Conservation (phyloP, 257 asterid species). For the Nemophila menziesii region DNA sequence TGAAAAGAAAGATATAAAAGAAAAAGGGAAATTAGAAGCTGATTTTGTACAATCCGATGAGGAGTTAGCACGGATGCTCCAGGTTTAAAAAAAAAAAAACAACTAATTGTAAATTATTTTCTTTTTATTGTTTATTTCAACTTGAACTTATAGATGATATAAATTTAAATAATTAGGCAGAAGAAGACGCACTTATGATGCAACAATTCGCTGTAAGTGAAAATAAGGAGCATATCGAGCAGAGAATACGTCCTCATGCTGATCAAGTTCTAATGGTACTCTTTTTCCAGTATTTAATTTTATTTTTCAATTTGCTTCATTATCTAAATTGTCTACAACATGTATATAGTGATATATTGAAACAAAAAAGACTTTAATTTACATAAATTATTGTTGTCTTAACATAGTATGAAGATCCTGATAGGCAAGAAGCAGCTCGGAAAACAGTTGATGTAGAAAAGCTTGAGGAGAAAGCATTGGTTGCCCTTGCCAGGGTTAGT, state of each 20-base stretch:
- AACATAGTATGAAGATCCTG: conserved; percentile 71
- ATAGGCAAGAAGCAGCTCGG: conserved; percentile 67
- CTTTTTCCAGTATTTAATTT: not conserved
- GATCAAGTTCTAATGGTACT: conserved; percentile 64
- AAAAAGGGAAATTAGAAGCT: conserved; percentile 17
- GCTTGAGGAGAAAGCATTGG: conserved; percentile 85
- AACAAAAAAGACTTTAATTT: not conserved
- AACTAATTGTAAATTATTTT: not conserved
- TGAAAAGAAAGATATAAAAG: conserved; percentile 16
- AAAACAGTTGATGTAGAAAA: conserved; percentile 69
- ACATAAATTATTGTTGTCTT: conserved; percentile 12
- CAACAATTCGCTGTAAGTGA: conserved; percentile 53
- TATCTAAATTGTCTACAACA: too few relatives aligned
- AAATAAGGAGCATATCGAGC: conserved; percentile 49
- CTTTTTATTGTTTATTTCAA: not conserved
- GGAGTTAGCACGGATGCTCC: conserved; percentile 71
- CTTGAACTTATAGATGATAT: conserved; percentile 2
- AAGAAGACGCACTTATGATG: conserved; percentile 89
- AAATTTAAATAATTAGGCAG: conserved; percentile 47
- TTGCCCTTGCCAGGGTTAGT: conserved; percentile 84
- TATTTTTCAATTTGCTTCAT: not conserved
- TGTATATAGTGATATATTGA: too few relatives aligned
- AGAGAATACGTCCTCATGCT: conserved; percentile 52
- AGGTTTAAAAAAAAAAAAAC: conserved; percentile 32
- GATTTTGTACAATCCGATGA: conserved; percentile 53